Base-by-base conservation (phyloP, 352 stramenopile species). In the Globisporangium iwayamae region DNA sequence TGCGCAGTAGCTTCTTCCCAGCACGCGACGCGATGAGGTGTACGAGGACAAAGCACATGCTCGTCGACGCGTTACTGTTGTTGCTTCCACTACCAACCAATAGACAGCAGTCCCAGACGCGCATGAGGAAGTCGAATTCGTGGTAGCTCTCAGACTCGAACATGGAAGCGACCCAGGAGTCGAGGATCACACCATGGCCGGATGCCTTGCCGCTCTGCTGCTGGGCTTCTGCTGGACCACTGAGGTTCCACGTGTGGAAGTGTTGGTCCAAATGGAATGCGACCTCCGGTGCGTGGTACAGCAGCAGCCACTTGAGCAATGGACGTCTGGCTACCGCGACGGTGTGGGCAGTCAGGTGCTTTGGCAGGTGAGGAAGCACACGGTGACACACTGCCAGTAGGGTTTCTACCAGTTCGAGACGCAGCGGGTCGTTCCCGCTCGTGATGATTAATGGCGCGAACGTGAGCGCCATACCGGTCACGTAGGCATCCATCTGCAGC, bases 181-280 rank as follows among this genome's bases (percentile, higher is more conserved):
- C 82, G 4, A 77, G 76, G 32, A 94, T 76, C 14, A 73, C 73
- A 1, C 62, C 62, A 22, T 57, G n/a, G 18, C 25, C 53, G 9
- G 36, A 36, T 36, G 32, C 34, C 38, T 78, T 69, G 9, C 22
- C 16, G 50, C 32, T 72, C 67, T 3, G 59, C 51, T 34, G 58
- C 63, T 56, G 51, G 22, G 63, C 25, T 28, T 28, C 25, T 28
- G 68, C 28, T 58, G 32, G 10, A 18, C 14, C 32, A 11, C 52
- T 46, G 20, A 79, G 66, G 47, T 79, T 80, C 86, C 86, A 93
- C 22, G 78, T 75, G 16, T 83, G 76, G 25, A 90, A 91, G 47
- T 90, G 74, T 41, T 91, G 75, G 34, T 88, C 81, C n/a, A 95
- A 68, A 56, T 95, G 81, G 34, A 86, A 83, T n/a, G 83, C 79